Percentiles rank a stretch among this genome's conserved stretches.
These are phyloP conservation scores for Conticribra guillardii DNA, from an alignment of 108 stramenopile genomes.

Conservation along the genomic window DNA sequence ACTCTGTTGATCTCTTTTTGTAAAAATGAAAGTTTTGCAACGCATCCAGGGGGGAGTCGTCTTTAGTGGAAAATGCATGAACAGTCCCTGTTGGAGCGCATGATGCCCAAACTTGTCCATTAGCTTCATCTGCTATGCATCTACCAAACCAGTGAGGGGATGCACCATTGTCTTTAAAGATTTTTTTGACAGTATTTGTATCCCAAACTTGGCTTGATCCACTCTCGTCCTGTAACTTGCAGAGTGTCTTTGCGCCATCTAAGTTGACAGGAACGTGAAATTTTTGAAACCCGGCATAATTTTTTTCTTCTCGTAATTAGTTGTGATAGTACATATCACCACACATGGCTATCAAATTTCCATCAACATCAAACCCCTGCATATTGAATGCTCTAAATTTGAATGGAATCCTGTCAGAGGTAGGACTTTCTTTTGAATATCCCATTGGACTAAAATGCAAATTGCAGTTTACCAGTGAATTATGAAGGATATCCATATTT, in stretches of 20 bases:
- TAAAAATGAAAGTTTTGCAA: no score
- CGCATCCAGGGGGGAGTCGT: no score
- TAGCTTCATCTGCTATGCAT: slow-evolving; percentile 7
- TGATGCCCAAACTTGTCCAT: slow-evolving; percentile 7
- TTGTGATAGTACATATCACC: slow-evolving; percentile 13
- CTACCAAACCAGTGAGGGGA: background rate
- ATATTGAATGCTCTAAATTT: background rate
- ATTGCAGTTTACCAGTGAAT: no score
- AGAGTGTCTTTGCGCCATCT: slow-evolving; percentile 3
- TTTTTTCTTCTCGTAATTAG: background rate
- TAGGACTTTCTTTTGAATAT: no score
- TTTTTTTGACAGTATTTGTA: slow-evolving; percentile 1
- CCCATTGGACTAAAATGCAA: no score
- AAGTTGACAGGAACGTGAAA: slow-evolving; percentile 4
- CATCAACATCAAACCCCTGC: slow-evolving; percentile 11
- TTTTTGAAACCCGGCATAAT: slow-evolving; percentile 5
- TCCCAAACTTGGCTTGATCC: slow-evolving; percentile 5
- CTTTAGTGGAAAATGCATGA: slow-evolving; percentile 15
- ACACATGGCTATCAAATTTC: slow-evolving; percentile 12
- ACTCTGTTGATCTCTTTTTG: no score
- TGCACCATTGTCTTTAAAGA: slow-evolving; percentile 4
- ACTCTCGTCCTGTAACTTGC: background rate
- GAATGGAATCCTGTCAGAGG: background rate
- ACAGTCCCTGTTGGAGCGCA: background rate
- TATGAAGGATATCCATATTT: no score